Conservation (phyloP, 2,329 filamentous ascomycete species). For the Knufia petricola region DNA sequence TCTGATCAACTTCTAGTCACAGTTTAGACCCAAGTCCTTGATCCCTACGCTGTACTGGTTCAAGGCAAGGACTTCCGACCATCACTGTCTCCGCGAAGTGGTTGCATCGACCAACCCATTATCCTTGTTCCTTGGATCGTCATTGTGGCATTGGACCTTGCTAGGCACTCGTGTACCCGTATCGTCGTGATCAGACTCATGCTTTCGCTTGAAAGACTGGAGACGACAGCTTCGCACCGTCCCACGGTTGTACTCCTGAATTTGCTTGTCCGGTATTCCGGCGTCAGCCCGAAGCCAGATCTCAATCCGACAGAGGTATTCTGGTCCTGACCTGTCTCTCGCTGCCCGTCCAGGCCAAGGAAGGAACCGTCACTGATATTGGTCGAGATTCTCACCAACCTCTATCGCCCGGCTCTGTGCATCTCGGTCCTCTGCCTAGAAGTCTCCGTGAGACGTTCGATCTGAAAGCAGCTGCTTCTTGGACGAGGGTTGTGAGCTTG, state of each 20-base stretch:
- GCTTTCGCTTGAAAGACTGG: constrained; percentile 1
- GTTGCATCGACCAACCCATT: constrained; percentile 2
- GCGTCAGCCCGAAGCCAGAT: constrained; percentile 1
- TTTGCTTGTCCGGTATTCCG: constrained; percentile 1
- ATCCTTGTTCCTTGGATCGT: neutral
- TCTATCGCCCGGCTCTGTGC: neutral
- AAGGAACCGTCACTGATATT: neutral
- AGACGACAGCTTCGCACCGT: constrained; percentile 2
- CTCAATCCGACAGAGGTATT: neutral
- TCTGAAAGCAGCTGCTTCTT: too few relatives aligned
- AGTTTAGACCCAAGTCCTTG: constrained; percentile 2
- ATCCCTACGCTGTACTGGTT: constrained; percentile 3
- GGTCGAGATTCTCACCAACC: neutral
- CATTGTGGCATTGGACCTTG: neutral
- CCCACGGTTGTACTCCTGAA: constrained; percentile 1
- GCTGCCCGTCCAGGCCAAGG: neutral
- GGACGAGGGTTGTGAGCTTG: too few relatives aligned
- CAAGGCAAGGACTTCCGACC: neutral
- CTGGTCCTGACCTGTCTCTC: constrained; percentile 1
- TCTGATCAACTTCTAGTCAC: constrained; percentile 1
- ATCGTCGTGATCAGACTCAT: constrained; percentile 1
- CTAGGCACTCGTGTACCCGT: constrained; percentile 1
- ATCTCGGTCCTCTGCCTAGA: neutral
- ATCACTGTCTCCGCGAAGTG: constrained; percentile 1
- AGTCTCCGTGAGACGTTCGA: too few relatives aligned